Percentiles rank a stretch among this genome's conserved stretches.
These are phyloP conservation scores for Auriscalpium vulgare DNA, from an alignment of 768 basidiomycete species.

Conservation along the genomic window DNA sequence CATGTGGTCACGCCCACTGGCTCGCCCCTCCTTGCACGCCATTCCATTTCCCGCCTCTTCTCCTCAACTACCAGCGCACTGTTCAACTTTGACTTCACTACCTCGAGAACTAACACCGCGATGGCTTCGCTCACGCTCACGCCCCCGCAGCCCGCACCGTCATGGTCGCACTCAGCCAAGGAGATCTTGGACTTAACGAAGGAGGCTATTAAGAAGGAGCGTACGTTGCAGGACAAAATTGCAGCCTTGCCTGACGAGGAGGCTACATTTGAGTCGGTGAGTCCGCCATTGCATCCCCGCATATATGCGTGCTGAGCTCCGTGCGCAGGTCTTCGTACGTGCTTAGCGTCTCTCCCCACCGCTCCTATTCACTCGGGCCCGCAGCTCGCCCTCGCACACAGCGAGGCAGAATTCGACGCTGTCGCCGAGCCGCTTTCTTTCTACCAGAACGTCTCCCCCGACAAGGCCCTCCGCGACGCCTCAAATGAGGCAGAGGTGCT, in stretches of 20 bases:
- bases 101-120: background rate
- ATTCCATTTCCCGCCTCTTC: background rate
- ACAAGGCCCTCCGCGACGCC: conserved; percentile 71
- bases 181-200: conserved; percentile 52
- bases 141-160: conserved; percentile 58
- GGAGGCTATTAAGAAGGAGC: conserved; percentile 48
- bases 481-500: conserved; percentile 68
- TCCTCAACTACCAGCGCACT: background rate
- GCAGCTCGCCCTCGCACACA: conserved; percentile 52
- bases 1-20: background rate
- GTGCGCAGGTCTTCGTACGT: conserved; percentile 65
- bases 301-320: background rate
- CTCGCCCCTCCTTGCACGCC: background rate
- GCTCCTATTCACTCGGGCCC: conserved; percentile 14
- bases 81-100: conserved; percentile 3
- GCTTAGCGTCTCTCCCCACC: background rate
- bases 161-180: conserved; percentile 59
- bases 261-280: conserved; percentile 60
- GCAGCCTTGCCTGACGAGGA: conserved; percentile 48
- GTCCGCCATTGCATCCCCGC: conserved; percentile 18
- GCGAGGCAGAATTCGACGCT: conserved; percentile 46
- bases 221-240: conserved; percentile 47
- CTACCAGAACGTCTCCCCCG: conserved; percentile 74
- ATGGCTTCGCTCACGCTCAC: conserved; percentile 46
- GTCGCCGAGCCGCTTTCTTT: conserved; percentile 58